Evolutionary conservation across 1,139 yeast genomes (phyloP).

Genomic region (Kluyveromyces marxianus): DNA sequence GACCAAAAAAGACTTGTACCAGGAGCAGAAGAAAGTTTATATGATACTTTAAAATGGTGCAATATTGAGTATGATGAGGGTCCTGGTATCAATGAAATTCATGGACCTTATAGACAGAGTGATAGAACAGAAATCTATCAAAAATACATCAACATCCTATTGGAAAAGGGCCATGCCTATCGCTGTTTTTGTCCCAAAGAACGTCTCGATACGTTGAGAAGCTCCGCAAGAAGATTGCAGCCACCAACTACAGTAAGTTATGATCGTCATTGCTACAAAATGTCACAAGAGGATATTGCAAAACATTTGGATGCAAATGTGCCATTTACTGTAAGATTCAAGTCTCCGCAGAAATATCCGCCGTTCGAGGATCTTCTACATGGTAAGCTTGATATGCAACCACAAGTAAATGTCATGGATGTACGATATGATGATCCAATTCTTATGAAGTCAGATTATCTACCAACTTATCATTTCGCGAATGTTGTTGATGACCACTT

Average conservation of each 20-base stretch:
- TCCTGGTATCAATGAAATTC: slow-evolving; percentile 39
- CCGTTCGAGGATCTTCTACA: slow-evolving; percentile 65
- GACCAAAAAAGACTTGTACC: slow-evolving; percentile 69
- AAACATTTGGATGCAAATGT: slow-evolving; percentile 27
- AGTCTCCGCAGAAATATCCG: slow-evolving; percentile 65
- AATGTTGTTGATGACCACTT: slow-evolving; percentile 91
- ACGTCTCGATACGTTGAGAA: slow-evolving; percentile 58
- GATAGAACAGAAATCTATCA: slow-evolving; percentile 63
- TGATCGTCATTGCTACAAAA: slow-evolving; percentile 66
- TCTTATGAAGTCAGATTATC: slow-evolving; percentile 78
- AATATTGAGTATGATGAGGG: slow-evolving; percentile 76
- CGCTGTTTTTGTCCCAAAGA: slow-evolving; percentile 81
- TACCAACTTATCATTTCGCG: slow-evolving; percentile 96
- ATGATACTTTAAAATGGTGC: slow-evolving; percentile 72
- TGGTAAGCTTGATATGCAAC: slow-evolving; percentile 68
- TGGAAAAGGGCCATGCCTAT: slow-evolving; percentile 69
- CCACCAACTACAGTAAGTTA: slow-evolving; percentile 93
- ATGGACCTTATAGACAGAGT: slow-evolving; percentile 78
- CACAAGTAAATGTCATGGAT: slow-evolving; percentile 65
- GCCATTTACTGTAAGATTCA: slow-evolving; percentile 49
- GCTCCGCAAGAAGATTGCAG: slow-evolving; percentile 61
- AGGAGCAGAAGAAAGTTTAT: slow-evolving; percentile 79
- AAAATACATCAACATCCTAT: slow-evolving; percentile 46
- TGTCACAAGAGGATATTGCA: slow-evolving; percentile 38
- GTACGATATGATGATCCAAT: slow-evolving; percentile 85